phyloP scores from a whole-genome alignment of 1,284 basidiomycete genomes.

The Boletus hoseneyae region DNA sequence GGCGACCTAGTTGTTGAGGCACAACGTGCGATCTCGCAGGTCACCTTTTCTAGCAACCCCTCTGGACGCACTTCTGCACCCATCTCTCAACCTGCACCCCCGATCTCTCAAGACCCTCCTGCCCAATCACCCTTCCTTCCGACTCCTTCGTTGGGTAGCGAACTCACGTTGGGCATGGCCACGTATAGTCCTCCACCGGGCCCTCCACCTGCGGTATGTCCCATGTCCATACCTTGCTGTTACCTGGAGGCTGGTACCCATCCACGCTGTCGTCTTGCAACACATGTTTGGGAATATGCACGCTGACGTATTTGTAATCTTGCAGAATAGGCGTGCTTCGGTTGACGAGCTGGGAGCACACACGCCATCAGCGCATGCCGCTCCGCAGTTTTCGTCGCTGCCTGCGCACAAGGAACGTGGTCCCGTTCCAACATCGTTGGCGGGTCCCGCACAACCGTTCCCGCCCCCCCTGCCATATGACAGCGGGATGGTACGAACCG shows the following conservation, averaged over 20 bases:
- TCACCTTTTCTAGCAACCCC: conserved; percentile 47
- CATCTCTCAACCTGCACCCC: conserved; percentile 4
- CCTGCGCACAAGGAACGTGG: conserved; percentile 17
- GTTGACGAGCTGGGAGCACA: conserved; percentile 29
- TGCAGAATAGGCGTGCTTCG: conserved; percentile 24
- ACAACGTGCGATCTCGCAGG: conserved; percentile 53
- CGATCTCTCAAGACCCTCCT: conserved; percentile 8
- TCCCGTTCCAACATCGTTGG: neutral
- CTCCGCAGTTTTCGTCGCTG: conserved; percentile 26
- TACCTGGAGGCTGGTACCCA: conserved; percentile 19
- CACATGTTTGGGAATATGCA: conserved; percentile 7
- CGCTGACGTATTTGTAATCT: conserved; percentile 13
- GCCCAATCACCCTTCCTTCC: conserved; percentile 21
- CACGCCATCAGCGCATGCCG: neutral
- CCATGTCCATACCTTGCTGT: conserved; percentile 13
- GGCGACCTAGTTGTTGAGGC: conserved; percentile 64
- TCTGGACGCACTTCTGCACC: conserved; percentile 22
- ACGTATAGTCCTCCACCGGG: conserved; percentile 13
- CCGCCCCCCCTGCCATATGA: conserved; percentile 13
- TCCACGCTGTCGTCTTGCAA: conserved; percentile 13
- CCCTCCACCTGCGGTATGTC: conserved; percentile 22
- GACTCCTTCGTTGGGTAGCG: conserved; percentile 30
- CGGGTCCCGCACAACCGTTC: conserved; percentile 6
- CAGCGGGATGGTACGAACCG: conserved; percentile 9
- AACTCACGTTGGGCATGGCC: conserved; percentile 25